These are phyloP conservation scores for Calcarisporium arbuscula DNA, from an alignment of 2,329 filamentous ascomycete genomes.

Conservation along the genomic window DNA sequence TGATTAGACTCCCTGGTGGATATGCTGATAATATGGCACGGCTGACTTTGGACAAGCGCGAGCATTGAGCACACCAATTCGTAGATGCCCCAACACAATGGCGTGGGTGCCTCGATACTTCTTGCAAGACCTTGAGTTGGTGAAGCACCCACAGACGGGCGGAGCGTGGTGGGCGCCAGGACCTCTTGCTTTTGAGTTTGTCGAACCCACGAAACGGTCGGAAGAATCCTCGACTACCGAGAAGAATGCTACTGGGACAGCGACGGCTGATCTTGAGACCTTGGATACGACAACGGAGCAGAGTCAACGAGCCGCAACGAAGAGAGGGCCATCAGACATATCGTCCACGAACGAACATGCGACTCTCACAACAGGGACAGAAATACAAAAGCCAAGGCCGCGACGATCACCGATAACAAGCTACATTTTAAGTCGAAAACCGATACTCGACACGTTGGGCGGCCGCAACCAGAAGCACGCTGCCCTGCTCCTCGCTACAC, in stretches of 20 bases:
- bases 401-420: conserved; percentile 15
- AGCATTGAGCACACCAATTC: conserved; percentile 54
- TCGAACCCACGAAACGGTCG: conserved; percentile 11
- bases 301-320: too few relatives aligned
- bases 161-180: conserved; percentile 52
- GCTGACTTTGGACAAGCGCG: conserved; percentile 42
- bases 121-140: conserved; percentile 53
- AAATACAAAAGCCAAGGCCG: conserved; percentile 3
- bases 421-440: conserved; percentile 24
- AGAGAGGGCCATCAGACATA: too few relatives aligned
- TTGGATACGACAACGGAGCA: too few relatives aligned
- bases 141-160: conserved; percentile 46
- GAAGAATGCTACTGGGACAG: not conserved
- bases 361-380: conserved; percentile 1
- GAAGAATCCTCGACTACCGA: conserved; percentile 1
- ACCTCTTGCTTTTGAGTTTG: conserved; percentile 25
- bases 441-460: conserved; percentile 20
- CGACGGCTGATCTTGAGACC: not conserved
- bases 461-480: conserved; percentile 10
- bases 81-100: conserved; percentile 46
- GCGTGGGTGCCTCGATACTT: conserved; percentile 52
- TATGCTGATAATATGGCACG: not conserved
- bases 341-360: too few relatives aligned
- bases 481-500: conserved; percentile 12
- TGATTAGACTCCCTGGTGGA: conserved; percentile 23